These are phyloP conservation scores for Anisodus acutangulus DNA, from an alignment of 257 asterid genomes.

Conservation along the genomic window DNA sequence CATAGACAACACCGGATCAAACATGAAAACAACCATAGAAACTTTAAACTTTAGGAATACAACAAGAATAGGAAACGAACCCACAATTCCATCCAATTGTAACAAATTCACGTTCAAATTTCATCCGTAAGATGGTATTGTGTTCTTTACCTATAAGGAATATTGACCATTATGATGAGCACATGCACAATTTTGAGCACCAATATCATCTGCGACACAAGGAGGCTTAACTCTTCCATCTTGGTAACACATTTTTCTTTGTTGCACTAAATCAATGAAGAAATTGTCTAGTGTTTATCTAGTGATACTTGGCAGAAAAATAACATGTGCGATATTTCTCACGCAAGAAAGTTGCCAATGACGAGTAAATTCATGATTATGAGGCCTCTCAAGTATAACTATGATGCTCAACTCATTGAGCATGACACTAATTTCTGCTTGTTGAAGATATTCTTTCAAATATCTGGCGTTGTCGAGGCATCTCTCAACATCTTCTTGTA, in stretches of 20 bases:
- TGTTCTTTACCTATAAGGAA: background rate
- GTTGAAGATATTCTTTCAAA: constrained; percentile 11
- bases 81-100: background rate
- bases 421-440: constrained; percentile 30
- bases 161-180: constrained; percentile 2
- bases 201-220: background rate
- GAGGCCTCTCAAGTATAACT: constrained; percentile 30
- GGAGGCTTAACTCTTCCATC: constrained; percentile 20
- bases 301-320: background rate
- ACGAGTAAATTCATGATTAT: too few relatives aligned
- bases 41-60: background rate
- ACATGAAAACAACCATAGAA: too few relatives aligned
- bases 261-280: background rate
- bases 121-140: background rate
- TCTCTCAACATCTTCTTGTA: constrained; percentile 26
- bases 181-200: constrained; percentile 13
- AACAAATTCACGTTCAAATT: background rate
- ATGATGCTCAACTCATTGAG: constrained; percentile 34
- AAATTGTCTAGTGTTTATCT: constrained; percentile 31
- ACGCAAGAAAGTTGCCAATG: too few relatives aligned
- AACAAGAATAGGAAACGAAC: background rate
- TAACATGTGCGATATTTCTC: too few relatives aligned
- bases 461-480: constrained; percentile 31
- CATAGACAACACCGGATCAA: background rate
- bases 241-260: constrained; percentile 23